Base-by-base conservation (phyloP, 768 basidiomycete species). In the Suillus variegatus region DNA sequence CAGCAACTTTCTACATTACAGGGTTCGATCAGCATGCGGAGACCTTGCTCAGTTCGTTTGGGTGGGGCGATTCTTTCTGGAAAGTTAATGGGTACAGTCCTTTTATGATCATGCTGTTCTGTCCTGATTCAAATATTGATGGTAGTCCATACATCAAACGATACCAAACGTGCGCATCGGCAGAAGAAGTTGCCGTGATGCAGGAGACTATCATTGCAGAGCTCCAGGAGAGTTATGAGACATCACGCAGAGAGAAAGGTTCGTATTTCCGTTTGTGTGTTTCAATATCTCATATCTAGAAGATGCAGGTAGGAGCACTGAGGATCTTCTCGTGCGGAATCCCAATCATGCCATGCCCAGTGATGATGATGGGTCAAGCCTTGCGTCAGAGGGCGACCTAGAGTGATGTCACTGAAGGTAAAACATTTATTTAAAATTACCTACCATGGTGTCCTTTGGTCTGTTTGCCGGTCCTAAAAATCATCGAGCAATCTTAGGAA, bases 1-100 rank as follows among this genome's bases (percentile, higher is more conserved):
- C 97, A 0, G 97, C 97, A 0, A 92, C 95, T 0, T 96, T 99
- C 70, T 97, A 94, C 75, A 91, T 99, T 70, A 92, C 93, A 0
- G 94, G 96, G 0, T 94, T 95, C 67, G 85, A 92, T 68, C 73
- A 83, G 0, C 90, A 94, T 73, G 96, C 94, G 0, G 91, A 95
- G 61, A 82, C 82, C 32, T 75, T 99, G 25, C 76, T 99, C 40
- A 83, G 82, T 62, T 88, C 86, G 9, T 99, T 99, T 73, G 91
- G 94, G 10, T 98, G 97, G 96, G 97, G 94, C 3, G 86, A 84
- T 25, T 85, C 93, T 3, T 99, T 99, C 78, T 92, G 85, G 80
- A 81, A 88, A 62, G 88, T 99, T 62, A 99, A 99, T 75, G 78
- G 83, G 94, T 90, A 65, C 51, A 61, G 64, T 64, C 18, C 46